These are phyloP conservation scores for Betula pendula DNA, from an alignment of 306 rosid species.

Conservation along the genomic window DNA sequence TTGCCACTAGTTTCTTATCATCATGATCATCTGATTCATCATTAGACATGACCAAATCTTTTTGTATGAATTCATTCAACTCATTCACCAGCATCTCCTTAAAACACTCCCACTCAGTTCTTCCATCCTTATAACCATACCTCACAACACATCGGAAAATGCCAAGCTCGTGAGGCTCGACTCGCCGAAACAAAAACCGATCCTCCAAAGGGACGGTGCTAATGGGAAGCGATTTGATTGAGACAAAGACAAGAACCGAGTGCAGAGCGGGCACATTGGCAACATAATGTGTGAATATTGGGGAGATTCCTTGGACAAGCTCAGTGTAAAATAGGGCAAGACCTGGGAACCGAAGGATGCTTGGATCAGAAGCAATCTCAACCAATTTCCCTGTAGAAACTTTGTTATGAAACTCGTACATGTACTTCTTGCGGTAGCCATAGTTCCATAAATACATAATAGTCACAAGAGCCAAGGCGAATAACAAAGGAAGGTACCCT, in stretches of 20 bases:
- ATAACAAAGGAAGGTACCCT: constrained; percentile 78
- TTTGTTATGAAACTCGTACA: constrained; percentile 55
- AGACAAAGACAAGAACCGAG: constrained; percentile 58
- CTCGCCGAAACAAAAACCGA: constrained; percentile 57
- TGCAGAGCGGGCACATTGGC: constrained; percentile 65
- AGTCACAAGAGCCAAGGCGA: constrained; percentile 49
- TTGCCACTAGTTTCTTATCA: not conserved
- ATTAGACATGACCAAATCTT: not conserved
- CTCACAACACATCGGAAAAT: constrained; percentile 67
- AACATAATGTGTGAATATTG: constrained; percentile 71
- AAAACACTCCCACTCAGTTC: constrained; percentile 54
- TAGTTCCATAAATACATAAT: constrained; percentile 73
- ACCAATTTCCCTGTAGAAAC: constrained; percentile 45
- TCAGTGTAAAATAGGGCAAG: constrained; percentile 76
- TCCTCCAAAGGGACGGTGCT: constrained; percentile 59
- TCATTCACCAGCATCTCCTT: constrained; percentile 45
- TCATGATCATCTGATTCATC: not conserved
- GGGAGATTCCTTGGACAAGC: constrained; percentile 86
- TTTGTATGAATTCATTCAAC: constrained; percentile 44
- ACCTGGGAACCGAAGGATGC: constrained; percentile 43
- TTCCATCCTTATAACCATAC: constrained; percentile 66
- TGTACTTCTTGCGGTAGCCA: constrained; percentile 60
- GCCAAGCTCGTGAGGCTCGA: constrained; percentile 47
- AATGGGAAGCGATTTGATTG: constrained; percentile 70
- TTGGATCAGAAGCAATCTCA: constrained; percentile 29